These are phyloP conservation scores for Ceratopteris richardii DNA, from an alignment of 75 land plant species.

Conservation along the genomic window DNA sequence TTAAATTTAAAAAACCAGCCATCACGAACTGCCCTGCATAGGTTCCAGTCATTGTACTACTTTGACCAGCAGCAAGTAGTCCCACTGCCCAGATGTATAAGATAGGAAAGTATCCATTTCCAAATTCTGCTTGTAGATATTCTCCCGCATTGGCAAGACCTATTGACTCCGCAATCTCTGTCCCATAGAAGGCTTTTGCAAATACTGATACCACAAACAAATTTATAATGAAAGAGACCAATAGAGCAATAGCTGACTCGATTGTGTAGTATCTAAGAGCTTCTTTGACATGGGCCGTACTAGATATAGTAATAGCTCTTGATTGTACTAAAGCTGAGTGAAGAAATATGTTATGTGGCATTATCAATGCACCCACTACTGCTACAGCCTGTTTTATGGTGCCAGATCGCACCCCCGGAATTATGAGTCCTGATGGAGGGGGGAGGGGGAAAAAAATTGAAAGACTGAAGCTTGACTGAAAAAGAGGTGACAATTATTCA, in stretches of 20 bases:
- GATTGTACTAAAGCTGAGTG: slow-evolving; percentile 98
- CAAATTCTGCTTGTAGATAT: slow-evolving; percentile 71
- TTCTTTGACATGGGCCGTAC: slow-evolving; percentile 58
- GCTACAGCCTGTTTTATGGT: slow-evolving; percentile 80
- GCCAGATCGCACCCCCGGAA: slow-evolving; percentile 62
- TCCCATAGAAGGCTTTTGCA: slow-evolving; percentile 86
- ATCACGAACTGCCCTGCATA: slow-evolving; percentile 33
- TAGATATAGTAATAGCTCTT: slow-evolving; percentile 50
- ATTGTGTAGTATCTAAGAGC: slow-evolving; percentile 84
- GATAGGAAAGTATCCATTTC: slow-evolving; percentile 67
- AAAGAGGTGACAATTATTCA: too few species aligned
- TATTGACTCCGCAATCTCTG: slow-evolving; percentile 44
- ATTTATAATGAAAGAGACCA: slow-evolving; percentile 79
- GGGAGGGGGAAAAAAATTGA: too few species aligned
- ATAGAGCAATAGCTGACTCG: slow-evolving; percentile 74
- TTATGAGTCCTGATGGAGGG: slow-evolving; percentile 53
- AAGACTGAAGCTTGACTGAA: too few species aligned
- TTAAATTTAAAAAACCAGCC: slow-evolving; percentile 85
- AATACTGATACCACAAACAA: slow-evolving; percentile 89
- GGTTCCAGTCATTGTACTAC: too few species aligned
- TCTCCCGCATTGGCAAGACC: slow-evolving; percentile 57
- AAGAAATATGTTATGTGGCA: slow-evolving; percentile 88
- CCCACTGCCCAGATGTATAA: too few species aligned
- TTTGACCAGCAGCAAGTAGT: slow-evolving; percentile 44
- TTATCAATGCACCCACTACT: slow-evolving; percentile 82